phyloP scores from a whole-genome alignment of 805 yeast genomes.

The Nakazawaea populi region DNA sequence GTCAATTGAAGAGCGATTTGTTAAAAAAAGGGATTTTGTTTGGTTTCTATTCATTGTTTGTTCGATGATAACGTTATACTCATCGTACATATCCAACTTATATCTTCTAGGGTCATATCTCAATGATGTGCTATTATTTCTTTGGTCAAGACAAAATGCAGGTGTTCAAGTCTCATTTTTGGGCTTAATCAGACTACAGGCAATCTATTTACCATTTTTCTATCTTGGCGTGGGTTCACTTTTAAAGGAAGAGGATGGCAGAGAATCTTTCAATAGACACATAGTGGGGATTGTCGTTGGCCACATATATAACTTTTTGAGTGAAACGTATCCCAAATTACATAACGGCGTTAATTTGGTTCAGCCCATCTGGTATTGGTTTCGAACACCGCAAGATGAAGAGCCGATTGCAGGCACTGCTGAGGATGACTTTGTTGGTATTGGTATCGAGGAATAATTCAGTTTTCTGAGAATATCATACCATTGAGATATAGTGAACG shows the following conservation, averaged over 20 bases:
- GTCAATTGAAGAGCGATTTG: slow-evolving; percentile 30
- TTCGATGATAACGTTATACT: slow-evolving; percentile 22
- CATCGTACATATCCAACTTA: slow-evolving; percentile 22
- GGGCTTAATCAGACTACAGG: slow-evolving; percentile 33
- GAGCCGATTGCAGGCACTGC: neutral
- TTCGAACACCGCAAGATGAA: neutral
- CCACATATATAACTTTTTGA: slow-evolving; percentile 32
- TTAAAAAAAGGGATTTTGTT: slow-evolving; percentile 27
- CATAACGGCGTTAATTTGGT: slow-evolving; percentile 26
- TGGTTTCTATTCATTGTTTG: slow-evolving; percentile 31
- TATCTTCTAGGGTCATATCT: slow-evolving; percentile 33
- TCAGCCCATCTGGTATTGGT: slow-evolving; percentile 38
- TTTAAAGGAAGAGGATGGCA: slow-evolving; percentile 13
- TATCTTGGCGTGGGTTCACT: slow-evolving; percentile 18
- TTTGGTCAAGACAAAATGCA: slow-evolving; percentile 43
- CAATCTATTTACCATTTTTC: slow-evolving; percentile 39
- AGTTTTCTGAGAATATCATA: neutral
- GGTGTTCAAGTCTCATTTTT: slow-evolving; percentile 31
- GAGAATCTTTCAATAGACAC: slow-evolving; percentile 17
- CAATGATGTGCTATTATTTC: slow-evolving; percentile 31
- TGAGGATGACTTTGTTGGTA: neutral
- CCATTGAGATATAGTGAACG: too few species aligned
- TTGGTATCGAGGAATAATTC: neutral
- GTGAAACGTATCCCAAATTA: slow-evolving; percentile 36
- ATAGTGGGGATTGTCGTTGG: slow-evolving; percentile 36